Conservation (phyloP, 2,329 filamentous ascomycete genomes). For the Teratosphaeria pseudoeucalypti region DNA sequence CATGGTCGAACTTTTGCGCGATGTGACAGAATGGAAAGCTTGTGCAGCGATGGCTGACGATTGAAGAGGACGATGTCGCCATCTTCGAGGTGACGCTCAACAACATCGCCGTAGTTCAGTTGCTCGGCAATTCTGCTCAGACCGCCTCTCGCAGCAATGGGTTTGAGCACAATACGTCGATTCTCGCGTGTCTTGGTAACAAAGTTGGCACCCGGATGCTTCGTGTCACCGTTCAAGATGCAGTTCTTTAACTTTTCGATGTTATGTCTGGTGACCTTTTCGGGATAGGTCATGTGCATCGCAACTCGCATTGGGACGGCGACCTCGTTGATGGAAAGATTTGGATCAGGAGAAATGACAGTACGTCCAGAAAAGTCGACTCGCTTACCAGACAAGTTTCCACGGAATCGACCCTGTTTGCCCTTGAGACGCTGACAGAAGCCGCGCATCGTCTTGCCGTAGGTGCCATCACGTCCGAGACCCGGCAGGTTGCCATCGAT, state of each 20-base stretch:
- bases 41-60: slow-evolving; percentile 92
- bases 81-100: slow-evolving; percentile 90
- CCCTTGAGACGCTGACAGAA: slow-evolving; percentile 94
- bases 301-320: slow-evolving; percentile 87
- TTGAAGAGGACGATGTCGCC: slow-evolving; percentile 97
- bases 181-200: slow-evolving; percentile 62
- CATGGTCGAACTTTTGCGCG: slow-evolving; percentile 86
- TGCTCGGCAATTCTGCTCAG: slow-evolving; percentile 60
- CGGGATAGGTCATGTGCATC: slow-evolving; percentile 91
- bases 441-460: slow-evolving; percentile 80
- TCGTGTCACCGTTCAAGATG: slow-evolving; percentile 62
- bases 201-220: slow-evolving; percentile 82
- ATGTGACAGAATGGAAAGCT: slow-evolving; percentile 96
- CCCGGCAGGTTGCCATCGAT: slow-evolving; percentile 95
- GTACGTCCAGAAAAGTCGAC: slow-evolving; percentile 97
- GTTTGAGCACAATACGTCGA: slow-evolving; percentile 62
- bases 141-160: slow-evolving; percentile 36
- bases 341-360: slow-evolving; percentile 95
- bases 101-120: slow-evolving; percentile 72
- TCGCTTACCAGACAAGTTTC: slow-evolving; percentile 94
- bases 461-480: slow-evolving; percentile 67
- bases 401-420: slow-evolving; percentile 93
- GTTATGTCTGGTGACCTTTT: slow-evolving; percentile 76
- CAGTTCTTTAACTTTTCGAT: slow-evolving; percentile 67
- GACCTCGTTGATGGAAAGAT: slow-evolving; percentile 85